These are phyloP conservation scores for Sistotremastrum suecicum DNA, from an alignment of 768 basidiomycete genomes.

Conservation along the genomic window DNA sequence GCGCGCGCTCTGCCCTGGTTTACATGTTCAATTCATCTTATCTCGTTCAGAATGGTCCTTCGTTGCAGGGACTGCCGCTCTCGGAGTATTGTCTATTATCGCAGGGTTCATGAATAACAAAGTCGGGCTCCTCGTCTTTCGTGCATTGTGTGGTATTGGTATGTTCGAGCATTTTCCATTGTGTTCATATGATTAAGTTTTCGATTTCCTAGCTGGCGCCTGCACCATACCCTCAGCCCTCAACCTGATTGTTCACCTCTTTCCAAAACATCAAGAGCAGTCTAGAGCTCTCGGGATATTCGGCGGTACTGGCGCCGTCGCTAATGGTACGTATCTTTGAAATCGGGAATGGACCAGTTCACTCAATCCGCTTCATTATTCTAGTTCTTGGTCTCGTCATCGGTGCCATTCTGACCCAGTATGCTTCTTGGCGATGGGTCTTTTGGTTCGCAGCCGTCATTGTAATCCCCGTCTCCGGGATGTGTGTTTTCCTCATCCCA, in stretches of 20 bases:
- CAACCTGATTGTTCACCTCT: constrained; percentile 35
- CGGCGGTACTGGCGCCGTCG: constrained; percentile 31
- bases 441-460: constrained; percentile 35
- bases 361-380: background rate
- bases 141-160: constrained; percentile 18
- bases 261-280: constrained; percentile 31
- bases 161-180: background rate
- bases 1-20: constrained; percentile 1
- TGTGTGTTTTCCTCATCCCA: constrained; percentile 23
- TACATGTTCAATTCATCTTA: too few relatives aligned
- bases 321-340: constrained; percentile 20
- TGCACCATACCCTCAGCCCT: constrained; percentile 38
- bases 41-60: constrained; percentile 14
- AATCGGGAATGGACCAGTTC: background rate
- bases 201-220: constrained; percentile 22
- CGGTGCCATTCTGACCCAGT: constrained; percentile 29
- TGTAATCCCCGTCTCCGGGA: constrained; percentile 18
- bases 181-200: background rate
- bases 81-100: constrained; percentile 17
- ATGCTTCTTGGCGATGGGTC: constrained; percentile 32
- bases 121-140: constrained; percentile 18
- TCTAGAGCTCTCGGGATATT: constrained; percentile 33
- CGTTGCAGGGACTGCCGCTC: constrained; percentile 13
- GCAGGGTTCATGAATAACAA: constrained; percentile 18
- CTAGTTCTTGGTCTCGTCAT: constrained; percentile 27